Percentiles rank a stretch among this genome's conserved stretches.
phyloP scores from a whole-genome alignment of 208 protist species.

The Leishmania martiniquensis region DNA sequence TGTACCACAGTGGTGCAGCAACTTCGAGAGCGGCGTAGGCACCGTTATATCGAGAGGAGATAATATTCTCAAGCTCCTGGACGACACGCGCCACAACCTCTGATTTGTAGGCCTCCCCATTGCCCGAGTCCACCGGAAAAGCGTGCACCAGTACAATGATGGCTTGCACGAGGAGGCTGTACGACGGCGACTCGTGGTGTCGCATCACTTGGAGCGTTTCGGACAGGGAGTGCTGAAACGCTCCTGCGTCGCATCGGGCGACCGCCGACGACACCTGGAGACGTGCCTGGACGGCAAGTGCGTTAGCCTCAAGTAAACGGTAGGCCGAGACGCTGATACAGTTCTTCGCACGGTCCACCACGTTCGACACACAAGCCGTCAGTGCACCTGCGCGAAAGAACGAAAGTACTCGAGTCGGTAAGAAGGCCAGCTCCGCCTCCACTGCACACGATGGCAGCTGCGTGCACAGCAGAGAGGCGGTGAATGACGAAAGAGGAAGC shows the following conservation, averaged over 20 bases:
- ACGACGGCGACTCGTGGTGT: slow-evolving; percentile 28
- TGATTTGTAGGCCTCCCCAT: not conserved
- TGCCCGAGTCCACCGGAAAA: not conserved
- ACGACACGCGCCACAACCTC: slow-evolving; percentile 9
- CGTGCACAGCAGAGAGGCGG: slow-evolving; percentile 25
- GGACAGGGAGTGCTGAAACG: slow-evolving; percentile 1
- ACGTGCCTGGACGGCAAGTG: slow-evolving; percentile 15
- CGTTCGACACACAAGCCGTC: not conserved
- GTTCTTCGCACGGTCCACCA: slow-evolving; percentile 22
- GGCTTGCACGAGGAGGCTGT: slow-evolving; percentile 17
- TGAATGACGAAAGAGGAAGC: slow-evolving; percentile 20
- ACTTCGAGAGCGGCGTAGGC: not conserved
- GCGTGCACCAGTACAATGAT: slow-evolving; percentile 19
- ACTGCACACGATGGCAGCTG: not conserved
- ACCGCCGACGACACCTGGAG: not conserved
- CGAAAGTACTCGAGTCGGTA: slow-evolving; percentile 23
- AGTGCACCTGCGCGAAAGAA: slow-evolving; percentile 17
- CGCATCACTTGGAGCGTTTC: slow-evolving; percentile 28
- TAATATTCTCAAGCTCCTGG: slow-evolving; percentile 9
- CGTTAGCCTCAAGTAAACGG: slow-evolving; percentile 31
- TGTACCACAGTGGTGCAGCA: slow-evolving; percentile 14
- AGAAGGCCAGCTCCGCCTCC: slow-evolving; percentile 1
- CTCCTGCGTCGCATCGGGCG: not conserved
- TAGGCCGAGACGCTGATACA: slow-evolving; percentile 25
- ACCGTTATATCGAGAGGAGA: not conserved